phyloP scores from a whole-genome alignment of 1,139 yeast genomes.

The Zygosaccharomyces pseudobailii region DNA sequence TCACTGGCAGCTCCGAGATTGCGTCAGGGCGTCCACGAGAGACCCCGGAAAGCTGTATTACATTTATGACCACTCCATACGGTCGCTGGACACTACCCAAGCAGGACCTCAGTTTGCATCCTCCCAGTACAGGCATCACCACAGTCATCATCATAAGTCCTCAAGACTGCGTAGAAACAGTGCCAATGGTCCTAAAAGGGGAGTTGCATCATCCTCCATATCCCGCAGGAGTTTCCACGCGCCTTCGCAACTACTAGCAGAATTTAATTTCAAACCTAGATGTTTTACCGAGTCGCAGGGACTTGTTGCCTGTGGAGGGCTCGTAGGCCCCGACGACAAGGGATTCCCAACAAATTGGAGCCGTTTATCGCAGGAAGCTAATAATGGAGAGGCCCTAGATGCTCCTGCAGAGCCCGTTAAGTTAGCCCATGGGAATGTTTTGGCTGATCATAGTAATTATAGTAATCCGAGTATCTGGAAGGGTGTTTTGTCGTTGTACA shows the following conservation, averaged over 20 bases:
- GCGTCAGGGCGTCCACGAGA: slow-evolving; percentile 48
- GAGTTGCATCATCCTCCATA: slow-evolving; percentile 19
- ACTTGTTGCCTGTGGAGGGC: slow-evolving; percentile 66
- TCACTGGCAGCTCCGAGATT: slow-evolving; percentile 88
- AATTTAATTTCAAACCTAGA: slow-evolving; percentile 58
- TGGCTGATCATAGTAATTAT: slow-evolving; percentile 30
- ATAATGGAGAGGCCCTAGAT: slow-evolving; percentile 13
- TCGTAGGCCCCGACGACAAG: slow-evolving; percentile 40
- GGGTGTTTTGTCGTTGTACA: slow-evolving; percentile 60
- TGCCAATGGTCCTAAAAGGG: slow-evolving; percentile 4
- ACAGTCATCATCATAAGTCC: slow-evolving; percentile 2
- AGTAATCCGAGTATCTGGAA: slow-evolving; percentile 39
- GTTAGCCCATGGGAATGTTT: slow-evolving; percentile 23
- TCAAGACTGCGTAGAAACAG: slow-evolving; percentile 25
- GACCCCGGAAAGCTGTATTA: slow-evolving; percentile 43
- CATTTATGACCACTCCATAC: slow-evolving; percentile 46
- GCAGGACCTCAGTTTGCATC: background rate
- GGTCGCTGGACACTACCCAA: slow-evolving; percentile 39
- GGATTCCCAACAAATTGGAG: slow-evolving; percentile 30
- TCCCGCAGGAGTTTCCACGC: slow-evolving; percentile 14
- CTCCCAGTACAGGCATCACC: slow-evolving; percentile 4
- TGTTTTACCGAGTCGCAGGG: slow-evolving; percentile 62
- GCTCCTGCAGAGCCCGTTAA: slow-evolving; percentile 30
- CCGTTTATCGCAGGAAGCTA: slow-evolving; percentile 14
- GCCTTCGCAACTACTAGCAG: slow-evolving; percentile 38